These are phyloP conservation scores for Sporothrix brasiliensis DNA, from an alignment of 2,329 filamentous ascomycete genomes.

Conservation along the genomic window DNA sequence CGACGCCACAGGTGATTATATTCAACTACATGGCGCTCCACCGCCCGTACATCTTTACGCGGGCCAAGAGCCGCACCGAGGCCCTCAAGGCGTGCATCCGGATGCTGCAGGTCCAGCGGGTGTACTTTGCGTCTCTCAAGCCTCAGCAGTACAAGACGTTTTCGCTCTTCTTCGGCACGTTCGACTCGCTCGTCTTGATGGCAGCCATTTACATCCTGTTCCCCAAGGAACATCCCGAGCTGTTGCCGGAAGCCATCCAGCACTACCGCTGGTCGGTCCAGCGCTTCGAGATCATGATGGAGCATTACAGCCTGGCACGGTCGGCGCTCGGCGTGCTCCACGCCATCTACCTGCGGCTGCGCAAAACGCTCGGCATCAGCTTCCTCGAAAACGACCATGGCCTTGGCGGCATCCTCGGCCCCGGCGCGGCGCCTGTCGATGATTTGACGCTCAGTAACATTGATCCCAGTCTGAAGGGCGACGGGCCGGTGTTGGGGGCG, in stretches of 20 bases:
- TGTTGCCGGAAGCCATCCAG: constrained; percentile 53
- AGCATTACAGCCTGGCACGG: constrained; percentile 57
- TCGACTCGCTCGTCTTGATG: constrained; percentile 65
- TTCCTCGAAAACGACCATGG: constrained; percentile 38
- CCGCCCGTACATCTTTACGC: constrained; percentile 64
- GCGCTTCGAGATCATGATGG: constrained; percentile 59
- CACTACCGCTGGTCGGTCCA: constrained; percentile 64
- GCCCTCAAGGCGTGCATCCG: constrained; percentile 59
- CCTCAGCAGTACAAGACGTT: constrained; percentile 59
- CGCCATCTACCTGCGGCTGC: constrained; percentile 58
- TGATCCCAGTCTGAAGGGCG: constrained; percentile 35
- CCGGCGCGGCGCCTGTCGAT: constrained; percentile 31
- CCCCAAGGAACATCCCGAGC: constrained; percentile 56
- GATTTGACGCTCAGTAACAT: constrained; percentile 35
- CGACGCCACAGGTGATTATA: constrained; percentile 52
- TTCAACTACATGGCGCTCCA: constrained; percentile 64
- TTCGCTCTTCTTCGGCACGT: constrained; percentile 64
- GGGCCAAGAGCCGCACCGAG: constrained; percentile 55
- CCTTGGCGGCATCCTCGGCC: constrained; percentile 26
- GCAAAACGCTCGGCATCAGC: constrained; percentile 51
- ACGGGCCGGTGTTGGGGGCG: not conserved
- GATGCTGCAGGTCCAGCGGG: constrained; percentile 59
- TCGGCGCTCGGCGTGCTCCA: constrained; percentile 59
- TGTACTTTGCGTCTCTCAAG: constrained; percentile 53
- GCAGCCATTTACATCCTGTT: constrained; percentile 65